phyloP scores from a whole-genome alignment of 495 filamentous ascomycete genomes.

The Ramalina peruviana region DNA sequence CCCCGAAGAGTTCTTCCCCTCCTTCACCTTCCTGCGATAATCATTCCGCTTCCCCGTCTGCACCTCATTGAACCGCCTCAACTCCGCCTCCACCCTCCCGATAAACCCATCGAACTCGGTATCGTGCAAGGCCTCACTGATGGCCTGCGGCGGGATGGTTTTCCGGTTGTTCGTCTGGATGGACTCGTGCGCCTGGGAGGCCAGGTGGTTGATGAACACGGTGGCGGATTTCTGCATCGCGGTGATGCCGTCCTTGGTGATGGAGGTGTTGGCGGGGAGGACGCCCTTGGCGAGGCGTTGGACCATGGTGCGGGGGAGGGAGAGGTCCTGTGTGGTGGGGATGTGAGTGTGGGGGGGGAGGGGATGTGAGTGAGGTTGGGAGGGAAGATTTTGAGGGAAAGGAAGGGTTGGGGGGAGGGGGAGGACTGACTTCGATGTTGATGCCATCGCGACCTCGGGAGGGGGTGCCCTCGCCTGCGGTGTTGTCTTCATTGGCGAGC shows the following conservation, averaged over 20 bases:
- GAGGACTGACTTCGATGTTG: conserved; percentile 22
- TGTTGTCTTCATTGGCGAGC: conserved; percentile 1
- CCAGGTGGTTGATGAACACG: conserved; percentile 85
- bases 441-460: conserved; percentile 20
- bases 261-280: conserved; percentile 88
- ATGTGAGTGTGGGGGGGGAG: not conserved
- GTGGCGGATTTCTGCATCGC: conserved; percentile 89
- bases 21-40: conserved; percentile 38
- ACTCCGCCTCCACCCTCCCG: conserved; percentile 42
- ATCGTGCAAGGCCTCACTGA: conserved; percentile 68
- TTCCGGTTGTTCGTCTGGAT: conserved; percentile 54
- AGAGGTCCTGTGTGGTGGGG: conserved; percentile 57
- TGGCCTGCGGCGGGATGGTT: conserved; percentile 72
- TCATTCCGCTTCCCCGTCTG: conserved; percentile 51
- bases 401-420: not conserved
- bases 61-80: conserved; percentile 45
- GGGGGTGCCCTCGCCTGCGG: conserved; percentile 8
- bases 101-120: conserved; percentile 73
- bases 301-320: conserved; percentile 85
- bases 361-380: not conserved
- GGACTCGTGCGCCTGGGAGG: conserved; percentile 71
- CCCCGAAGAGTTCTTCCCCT: conserved; percentile 24
- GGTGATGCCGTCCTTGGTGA: conserved; percentile 83
- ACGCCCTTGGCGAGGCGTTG: conserved; percentile 87
- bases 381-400: no score